These are phyloP conservation scores for Monosporascus sp. DNA, from an alignment of 2,329 filamentous ascomycete species.

Conservation along the genomic window DNA sequence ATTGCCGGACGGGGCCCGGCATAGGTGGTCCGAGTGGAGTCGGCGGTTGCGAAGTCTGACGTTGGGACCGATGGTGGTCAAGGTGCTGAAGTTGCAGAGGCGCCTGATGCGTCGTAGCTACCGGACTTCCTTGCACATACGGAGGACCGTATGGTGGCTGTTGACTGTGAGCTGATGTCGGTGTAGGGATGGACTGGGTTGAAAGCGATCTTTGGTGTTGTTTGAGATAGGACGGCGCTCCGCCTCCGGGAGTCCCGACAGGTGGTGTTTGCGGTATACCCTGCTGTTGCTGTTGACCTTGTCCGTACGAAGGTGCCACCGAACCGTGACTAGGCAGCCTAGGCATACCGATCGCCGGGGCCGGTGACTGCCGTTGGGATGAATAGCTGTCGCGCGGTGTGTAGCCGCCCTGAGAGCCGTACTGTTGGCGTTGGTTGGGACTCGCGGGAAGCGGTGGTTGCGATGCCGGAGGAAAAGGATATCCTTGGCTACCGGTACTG, in stretches of 20 bases:
- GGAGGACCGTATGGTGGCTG: slow-evolving; percentile 43
- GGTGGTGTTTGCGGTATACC: slow-evolving; percentile 46
- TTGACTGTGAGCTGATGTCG: slow-evolving; percentile 58
- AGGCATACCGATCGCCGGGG: slow-evolving; percentile 26
- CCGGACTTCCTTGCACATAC: slow-evolving; percentile 49
- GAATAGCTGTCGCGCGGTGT: slow-evolving; percentile 37
- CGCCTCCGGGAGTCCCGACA: slow-evolving; percentile 36
- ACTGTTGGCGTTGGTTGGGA: slow-evolving; percentile 48
- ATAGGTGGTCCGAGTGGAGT: slow-evolving; percentile 49
- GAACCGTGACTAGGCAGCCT: slow-evolving; percentile 13
- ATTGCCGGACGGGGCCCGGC: slow-evolving; percentile 37
- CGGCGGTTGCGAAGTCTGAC: slow-evolving; percentile 49
- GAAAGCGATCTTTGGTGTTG: slow-evolving; percentile 50
- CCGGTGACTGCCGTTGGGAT: slow-evolving; percentile 29
- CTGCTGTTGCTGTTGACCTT: slow-evolving; percentile 27
- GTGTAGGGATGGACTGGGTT: slow-evolving; percentile 53
- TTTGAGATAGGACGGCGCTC: slow-evolving; percentile 12
- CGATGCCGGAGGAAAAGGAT: slow-evolving; percentile 43
- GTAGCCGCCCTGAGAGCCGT: slow-evolving; percentile 39
- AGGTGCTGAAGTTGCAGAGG: slow-evolving; percentile 27
- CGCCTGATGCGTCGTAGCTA: slow-evolving; percentile 38
- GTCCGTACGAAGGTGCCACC: slow-evolving; percentile 31
- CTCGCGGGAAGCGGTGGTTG: slow-evolving; percentile 39
- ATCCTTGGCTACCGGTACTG: slow-evolving; percentile 37
- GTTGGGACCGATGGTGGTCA: slow-evolving; percentile 30